These are phyloP conservation scores for Halteria grandinella DNA, from an alignment of 73 alveolate species.

Conservation along the genomic window DNA sequence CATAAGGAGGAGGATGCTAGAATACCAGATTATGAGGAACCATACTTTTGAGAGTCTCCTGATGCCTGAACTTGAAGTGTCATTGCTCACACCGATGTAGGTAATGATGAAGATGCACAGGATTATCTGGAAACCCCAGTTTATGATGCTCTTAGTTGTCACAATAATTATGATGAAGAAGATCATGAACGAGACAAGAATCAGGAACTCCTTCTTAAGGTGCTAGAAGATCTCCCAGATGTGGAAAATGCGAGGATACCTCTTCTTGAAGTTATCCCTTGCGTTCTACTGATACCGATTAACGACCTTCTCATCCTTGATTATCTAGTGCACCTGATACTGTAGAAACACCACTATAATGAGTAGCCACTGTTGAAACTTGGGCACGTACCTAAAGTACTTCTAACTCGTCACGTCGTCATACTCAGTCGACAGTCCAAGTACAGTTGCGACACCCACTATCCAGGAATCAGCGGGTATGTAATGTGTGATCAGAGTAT, in stretches of 20 bases:
- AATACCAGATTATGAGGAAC: slow-evolving; percentile 30
- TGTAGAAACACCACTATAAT: slow-evolving; percentile 21
- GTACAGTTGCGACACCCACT: slow-evolving; percentile 27
- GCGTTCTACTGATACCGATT: slow-evolving; percentile 7
- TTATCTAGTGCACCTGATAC: slow-evolving; percentile 11
- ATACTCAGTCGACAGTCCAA: slow-evolving; percentile 39
- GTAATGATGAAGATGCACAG: slow-evolving; percentile 39
- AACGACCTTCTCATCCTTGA: slow-evolving; percentile 17
- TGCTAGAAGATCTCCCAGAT: slow-evolving; percentile 25
- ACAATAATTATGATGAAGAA: slow-evolving; percentile 44
- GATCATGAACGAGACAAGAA: slow-evolving; percentile 28
- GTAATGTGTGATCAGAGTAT: slow-evolving; percentile 4
- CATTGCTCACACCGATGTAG: slow-evolving; percentile 38
- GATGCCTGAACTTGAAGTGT: slow-evolving; percentile 30
- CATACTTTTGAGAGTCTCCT: slow-evolving; percentile 39
- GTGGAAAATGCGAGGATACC: slow-evolving; percentile 44
- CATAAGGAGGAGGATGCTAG: not conserved
- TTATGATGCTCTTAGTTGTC: slow-evolving; percentile 29
- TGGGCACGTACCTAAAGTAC: slow-evolving; percentile 32
- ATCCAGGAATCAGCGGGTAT: slow-evolving; percentile 1
- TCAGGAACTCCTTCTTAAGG: slow-evolving; percentile 38
- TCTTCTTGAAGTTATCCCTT: slow-evolving; percentile 5
- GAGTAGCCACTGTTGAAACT: slow-evolving; percentile 32
- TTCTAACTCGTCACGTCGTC: slow-evolving; percentile 26
- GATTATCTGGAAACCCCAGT: slow-evolving; percentile 55